These are phyloP conservation scores for Pichia kudriavzevii DNA, from an alignment of 1,139 yeast genomes.

Conservation along the genomic window DNA sequence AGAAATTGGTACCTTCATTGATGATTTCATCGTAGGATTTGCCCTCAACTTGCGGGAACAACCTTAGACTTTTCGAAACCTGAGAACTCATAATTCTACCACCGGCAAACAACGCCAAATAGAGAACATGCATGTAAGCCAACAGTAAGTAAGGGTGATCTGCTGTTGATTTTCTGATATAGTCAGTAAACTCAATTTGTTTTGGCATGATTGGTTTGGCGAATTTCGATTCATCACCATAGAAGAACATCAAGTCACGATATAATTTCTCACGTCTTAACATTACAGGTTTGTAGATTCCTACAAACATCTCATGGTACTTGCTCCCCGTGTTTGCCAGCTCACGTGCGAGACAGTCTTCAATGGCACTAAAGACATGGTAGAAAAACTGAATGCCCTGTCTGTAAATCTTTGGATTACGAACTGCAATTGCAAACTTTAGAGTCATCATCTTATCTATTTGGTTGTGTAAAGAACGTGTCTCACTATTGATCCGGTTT, in stretches of 20 bases:
- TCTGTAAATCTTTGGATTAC: slow-evolving; percentile 69
- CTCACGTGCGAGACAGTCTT: slow-evolving; percentile 45
- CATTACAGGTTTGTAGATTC: slow-evolving; percentile 67
- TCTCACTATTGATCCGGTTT: slow-evolving; percentile 67
- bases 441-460: slow-evolving; percentile 64
- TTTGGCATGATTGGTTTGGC: slow-evolving; percentile 48
- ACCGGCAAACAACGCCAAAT: slow-evolving; percentile 82
- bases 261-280: slow-evolving; percentile 53
- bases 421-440: slow-evolving; percentile 65
- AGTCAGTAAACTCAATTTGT: slow-evolving; percentile 56
- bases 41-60: slow-evolving; percentile 69
- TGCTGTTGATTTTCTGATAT: slow-evolving; percentile 44
- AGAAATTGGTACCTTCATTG: slow-evolving; percentile 59
- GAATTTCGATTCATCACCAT: slow-evolving; percentile 50
- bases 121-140: slow-evolving; percentile 85
- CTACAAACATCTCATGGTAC: slow-evolving; percentile 37
- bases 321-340: slow-evolving; percentile 38
- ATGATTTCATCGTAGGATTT: slow-evolving; percentile 55
- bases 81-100: slow-evolving; percentile 68
- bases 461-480: slow-evolving; percentile 58
- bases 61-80: slow-evolving; percentile 57
- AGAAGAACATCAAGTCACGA: slow-evolving; percentile 61
- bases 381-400: slow-evolving; percentile 76
- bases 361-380: slow-evolving; percentile 67
- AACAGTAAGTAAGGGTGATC: slow-evolving; percentile 65